These are phyloP conservation scores for Isoetes taiwanensis DNA, from an alignment of 75 land plant genomes.

Conservation along the genomic window DNA sequence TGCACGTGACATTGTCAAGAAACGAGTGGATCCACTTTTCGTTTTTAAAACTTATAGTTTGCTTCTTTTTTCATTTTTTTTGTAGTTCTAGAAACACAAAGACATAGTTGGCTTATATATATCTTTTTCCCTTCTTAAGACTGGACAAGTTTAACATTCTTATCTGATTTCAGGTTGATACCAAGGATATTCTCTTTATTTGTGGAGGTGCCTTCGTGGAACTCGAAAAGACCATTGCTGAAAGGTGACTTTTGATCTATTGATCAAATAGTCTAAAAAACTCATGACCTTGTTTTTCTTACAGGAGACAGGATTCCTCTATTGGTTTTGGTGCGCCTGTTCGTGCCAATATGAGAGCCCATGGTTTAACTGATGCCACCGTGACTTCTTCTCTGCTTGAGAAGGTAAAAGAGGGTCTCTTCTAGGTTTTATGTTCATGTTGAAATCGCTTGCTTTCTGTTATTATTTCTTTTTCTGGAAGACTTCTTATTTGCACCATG, in stretches of 20 bases:
- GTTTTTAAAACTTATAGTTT: too few species aligned
- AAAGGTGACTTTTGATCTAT: slow-evolving; percentile 56
- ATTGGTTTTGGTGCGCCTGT: slow-evolving; percentile 91
- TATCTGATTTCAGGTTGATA: slow-evolving; percentile 87
- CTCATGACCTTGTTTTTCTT: background rate
- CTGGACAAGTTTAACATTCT: too few species aligned
- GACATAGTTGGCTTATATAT: too few species aligned
- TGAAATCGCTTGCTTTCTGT: background rate
- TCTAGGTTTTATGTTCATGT: background rate
- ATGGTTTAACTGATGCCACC: slow-evolving; percentile 35
- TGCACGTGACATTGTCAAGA: too few species aligned
- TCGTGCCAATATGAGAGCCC: slow-evolving; percentile 64
- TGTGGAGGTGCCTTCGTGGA: slow-evolving; percentile 90
- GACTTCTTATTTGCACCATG: too few species aligned
- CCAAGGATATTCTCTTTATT: slow-evolving; percentile 77
- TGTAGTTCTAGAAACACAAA: too few species aligned
- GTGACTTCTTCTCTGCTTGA: slow-evolving; percentile 63
- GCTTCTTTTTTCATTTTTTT: too few species aligned
- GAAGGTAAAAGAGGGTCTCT: slow-evolving; percentile 35
- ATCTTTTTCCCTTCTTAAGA: too few species aligned
- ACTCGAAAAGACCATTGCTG: slow-evolving; percentile 76
- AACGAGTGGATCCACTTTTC: too few species aligned
- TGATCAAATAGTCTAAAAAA: too few species aligned
- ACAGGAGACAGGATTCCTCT: slow-evolving; percentile 70
- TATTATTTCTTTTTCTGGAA: too few species aligned